Conservation (phyloP, 2,329 filamentous ascomycete species). For the Aspergillus sojae region DNA sequence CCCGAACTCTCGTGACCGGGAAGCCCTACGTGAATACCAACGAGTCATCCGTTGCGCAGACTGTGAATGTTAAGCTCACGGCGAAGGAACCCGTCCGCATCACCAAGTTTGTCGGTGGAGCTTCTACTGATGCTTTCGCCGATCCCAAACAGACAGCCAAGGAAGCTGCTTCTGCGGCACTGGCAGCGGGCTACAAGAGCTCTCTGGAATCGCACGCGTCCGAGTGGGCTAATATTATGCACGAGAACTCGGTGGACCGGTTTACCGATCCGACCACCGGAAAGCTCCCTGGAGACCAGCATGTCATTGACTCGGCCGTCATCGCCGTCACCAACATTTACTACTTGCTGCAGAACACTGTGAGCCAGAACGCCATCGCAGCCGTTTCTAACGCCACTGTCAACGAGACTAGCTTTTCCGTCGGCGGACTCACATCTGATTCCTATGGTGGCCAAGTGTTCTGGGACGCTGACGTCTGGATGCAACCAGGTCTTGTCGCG, state of each 20-base stretch:
- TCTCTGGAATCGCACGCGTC: slow-evolving; percentile 59
- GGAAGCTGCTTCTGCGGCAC: slow-evolving; percentile 55
- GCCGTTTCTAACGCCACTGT: slow-evolving; percentile 54
- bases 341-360: slow-evolving; percentile 53
- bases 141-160: slow-evolving; percentile 60
- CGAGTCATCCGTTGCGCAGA: slow-evolving; percentile 66
- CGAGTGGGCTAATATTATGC: slow-evolving; percentile 66
- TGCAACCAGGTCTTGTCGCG: slow-evolving; percentile 67
- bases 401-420: slow-evolving; percentile 65
- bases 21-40: slow-evolving; percentile 57
- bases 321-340: slow-evolving; percentile 52
- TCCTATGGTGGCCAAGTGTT: slow-evolving; percentile 69
- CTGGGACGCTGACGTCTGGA: slow-evolving; percentile 70
- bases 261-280: slow-evolving; percentile 61
- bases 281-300: slow-evolving; percentile 57
- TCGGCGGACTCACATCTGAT: slow-evolving; percentile 69
- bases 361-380: slow-evolving; percentile 56
- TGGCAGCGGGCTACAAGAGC: slow-evolving; percentile 56
- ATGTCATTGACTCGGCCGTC: slow-evolving; percentile 58
- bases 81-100: slow-evolving; percentile 58
- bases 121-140: slow-evolving; percentile 68
- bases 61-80: slow-evolving; percentile 56
- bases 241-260: slow-evolving; percentile 64
- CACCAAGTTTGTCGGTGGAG: slow-evolving; percentile 69
- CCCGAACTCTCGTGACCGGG: slow-evolving; percentile 47